phyloP scores from a whole-genome alignment of 208 protist species.

The Leishmania martiniquensis region DNA sequence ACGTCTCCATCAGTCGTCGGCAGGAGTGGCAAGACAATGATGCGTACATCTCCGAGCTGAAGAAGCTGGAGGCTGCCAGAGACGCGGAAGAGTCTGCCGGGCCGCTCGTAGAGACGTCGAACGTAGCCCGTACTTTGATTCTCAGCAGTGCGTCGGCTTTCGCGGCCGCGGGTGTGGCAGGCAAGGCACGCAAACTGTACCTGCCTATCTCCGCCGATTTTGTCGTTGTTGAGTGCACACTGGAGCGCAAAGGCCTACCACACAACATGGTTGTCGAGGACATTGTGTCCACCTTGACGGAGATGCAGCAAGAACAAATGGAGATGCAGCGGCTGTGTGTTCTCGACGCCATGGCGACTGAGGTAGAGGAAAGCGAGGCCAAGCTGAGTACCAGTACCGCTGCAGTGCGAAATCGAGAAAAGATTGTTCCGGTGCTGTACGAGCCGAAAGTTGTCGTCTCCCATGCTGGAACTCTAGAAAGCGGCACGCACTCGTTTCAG shows the following conservation, averaged over 20 bases:
- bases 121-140: constrained; percentile 7
- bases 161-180: neutral
- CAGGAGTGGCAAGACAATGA: constrained; percentile 57
- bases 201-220: constrained; percentile 74
- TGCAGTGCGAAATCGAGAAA: neutral
- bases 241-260: constrained; percentile 82
- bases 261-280: constrained; percentile 88
- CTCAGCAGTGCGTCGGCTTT: neutral
- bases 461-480: constrained; percentile 81
- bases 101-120: constrained; percentile 4
- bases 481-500: constrained; percentile 83
- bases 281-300: constrained; percentile 63
- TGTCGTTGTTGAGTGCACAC: constrained; percentile 77
- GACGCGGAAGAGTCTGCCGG: neutral
- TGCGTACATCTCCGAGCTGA: constrained; percentile 54
- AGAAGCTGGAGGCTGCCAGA: constrained; percentile 36
- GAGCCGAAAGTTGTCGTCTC: constrained; percentile 83
- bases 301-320: constrained; percentile 72
- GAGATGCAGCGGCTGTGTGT: constrained; percentile 74
- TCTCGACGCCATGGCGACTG: constrained; percentile 42
- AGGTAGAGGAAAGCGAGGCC: constrained; percentile 14
- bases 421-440: constrained; percentile 81
- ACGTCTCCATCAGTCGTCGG: constrained; percentile 67
- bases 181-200: constrained; percentile 26
- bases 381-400: neutral